Percentiles rank a stretch among this genome's conserved stretches.
phyloP scores from a whole-genome alignment of 345 rosid species.

The Brassica nigra region DNA sequence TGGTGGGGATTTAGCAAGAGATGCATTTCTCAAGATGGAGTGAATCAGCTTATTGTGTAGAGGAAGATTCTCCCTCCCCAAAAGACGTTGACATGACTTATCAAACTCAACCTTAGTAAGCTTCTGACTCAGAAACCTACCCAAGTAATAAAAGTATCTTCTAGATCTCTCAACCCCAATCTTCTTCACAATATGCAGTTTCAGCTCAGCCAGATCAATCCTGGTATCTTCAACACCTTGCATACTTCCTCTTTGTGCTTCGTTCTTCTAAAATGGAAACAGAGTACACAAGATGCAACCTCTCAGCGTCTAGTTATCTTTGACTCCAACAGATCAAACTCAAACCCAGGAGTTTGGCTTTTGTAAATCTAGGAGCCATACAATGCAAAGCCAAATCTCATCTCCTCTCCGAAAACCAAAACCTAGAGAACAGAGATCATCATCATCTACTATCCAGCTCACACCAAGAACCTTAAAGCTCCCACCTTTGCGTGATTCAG shows the following conservation, averaged over 20 bases:
- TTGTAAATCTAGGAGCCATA: constrained; percentile 38
- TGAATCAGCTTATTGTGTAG: constrained; percentile 86
- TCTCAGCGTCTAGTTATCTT: neutral
- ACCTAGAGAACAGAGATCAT: constrained; percentile 64
- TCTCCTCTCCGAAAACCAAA: constrained; percentile 45
- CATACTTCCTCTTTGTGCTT: constrained; percentile 48
- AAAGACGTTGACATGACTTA: constrained; percentile 66
- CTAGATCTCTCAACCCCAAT: constrained; percentile 83
- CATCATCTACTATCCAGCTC: constrained; percentile 46
- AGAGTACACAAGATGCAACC: constrained; percentile 33
- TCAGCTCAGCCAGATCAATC: constrained; percentile 81
- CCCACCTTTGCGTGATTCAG: constrained; percentile 35
- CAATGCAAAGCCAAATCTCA: constrained; percentile 73
- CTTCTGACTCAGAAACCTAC: constrained; percentile 81
- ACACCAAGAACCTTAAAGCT: constrained; percentile 35
- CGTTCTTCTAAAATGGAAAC: constrained; percentile 20
- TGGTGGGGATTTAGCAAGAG: constrained; percentile 64
- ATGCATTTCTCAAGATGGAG: constrained; percentile 80
- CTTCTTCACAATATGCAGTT: constrained; percentile 74
- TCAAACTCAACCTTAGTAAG: constrained; percentile 82
- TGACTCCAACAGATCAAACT: constrained; percentile 36
- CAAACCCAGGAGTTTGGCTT: constrained; percentile 13
- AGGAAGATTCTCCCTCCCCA: constrained; percentile 88
- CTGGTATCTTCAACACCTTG: constrained; percentile 79
- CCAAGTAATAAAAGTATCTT: constrained; percentile 74